A percentile compares a stretch with the other conserved stretches of the same genome.
Evolutionary conservation across 2,329 filamentous ascomycete species (phyloP).

Genomic region (Cladobotryum mycophilum): DNA sequence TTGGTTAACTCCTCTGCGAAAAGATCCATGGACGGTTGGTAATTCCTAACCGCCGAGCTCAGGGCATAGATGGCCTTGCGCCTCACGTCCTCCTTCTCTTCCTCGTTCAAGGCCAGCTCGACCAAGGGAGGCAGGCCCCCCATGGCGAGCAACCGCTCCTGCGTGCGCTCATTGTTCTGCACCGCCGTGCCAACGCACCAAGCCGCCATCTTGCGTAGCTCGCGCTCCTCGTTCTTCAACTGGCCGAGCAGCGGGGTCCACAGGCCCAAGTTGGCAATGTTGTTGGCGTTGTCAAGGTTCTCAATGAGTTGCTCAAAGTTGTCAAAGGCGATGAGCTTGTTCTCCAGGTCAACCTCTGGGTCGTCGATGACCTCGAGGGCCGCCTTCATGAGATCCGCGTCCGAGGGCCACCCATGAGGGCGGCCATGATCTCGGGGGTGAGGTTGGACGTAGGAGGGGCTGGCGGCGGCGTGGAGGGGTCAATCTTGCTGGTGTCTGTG

Average conservation of each 20-base stretch:
- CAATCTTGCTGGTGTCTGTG: conserved; percentile 28
- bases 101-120: conserved; percentile 53
- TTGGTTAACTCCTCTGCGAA: conserved; percentile 57
- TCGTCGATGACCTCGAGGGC: conserved; percentile 70
- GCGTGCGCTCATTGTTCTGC: conserved; percentile 85
- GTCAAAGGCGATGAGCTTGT: conserved; percentile 81
- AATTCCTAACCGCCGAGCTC: conserved; percentile 81
- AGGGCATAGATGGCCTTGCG: conserved; percentile 88
- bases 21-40: conserved; percentile 72
- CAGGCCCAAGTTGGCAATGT: conserved; percentile 69
- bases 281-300: conserved; percentile 93
- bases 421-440: conserved; percentile 63
- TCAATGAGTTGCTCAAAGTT: conserved; percentile 93
- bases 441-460: conserved; percentile 38
- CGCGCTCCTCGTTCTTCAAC: conserved; percentile 60
- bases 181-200: conserved; percentile 94
- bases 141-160: conserved; percentile 60
- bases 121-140: conserved; percentile 68
- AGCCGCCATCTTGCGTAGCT: conserved; percentile 79
- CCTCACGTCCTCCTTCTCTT: conserved; percentile 57
- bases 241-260: conserved; percentile 75
- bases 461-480: conserved; percentile 23
- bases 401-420: conserved; percentile 77
- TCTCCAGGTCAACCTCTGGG: conserved; percentile 60
- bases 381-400: conserved; percentile 86